Conservation (phyloP, 805 yeast genomes). For the Candida parachauliodes region DNA sequence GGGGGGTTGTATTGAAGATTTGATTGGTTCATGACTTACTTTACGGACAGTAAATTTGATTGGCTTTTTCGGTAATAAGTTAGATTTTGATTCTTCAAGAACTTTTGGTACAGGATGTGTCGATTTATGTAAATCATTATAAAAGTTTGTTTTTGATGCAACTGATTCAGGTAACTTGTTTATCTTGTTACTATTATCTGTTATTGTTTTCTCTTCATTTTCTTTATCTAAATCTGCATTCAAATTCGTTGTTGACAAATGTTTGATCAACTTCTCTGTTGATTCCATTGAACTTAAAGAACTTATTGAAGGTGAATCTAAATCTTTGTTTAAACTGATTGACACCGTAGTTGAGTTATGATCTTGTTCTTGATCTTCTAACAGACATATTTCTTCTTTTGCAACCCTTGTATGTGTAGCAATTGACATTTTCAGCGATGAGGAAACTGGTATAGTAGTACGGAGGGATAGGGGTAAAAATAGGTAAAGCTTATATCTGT, state of each 20-base stretch:
- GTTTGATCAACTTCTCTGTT: constrained; percentile 20
- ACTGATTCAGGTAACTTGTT: constrained; percentile 8
- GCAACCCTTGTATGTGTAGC: background rate
- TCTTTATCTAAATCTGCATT: background rate
- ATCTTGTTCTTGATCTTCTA: background rate
- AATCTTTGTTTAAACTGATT: background rate
- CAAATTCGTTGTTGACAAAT: constrained; percentile 15
- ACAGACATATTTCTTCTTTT: too few relatives aligned
- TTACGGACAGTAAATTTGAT: constrained; percentile 32
- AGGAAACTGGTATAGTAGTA: too few relatives aligned
- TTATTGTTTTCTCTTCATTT: background rate
- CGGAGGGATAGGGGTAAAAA: background rate
- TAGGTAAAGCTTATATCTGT: background rate
- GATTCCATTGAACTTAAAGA: constrained; percentile 24
- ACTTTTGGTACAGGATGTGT: background rate
- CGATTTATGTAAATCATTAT: constrained; percentile 4
- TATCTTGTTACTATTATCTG: background rate
- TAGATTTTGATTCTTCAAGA: background rate
- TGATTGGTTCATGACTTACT: constrained; percentile 26
- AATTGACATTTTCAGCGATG: too few relatives aligned
- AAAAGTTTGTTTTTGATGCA: constrained; percentile 9
- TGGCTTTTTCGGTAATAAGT: constrained; percentile 18
- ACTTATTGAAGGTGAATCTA: constrained; percentile 15
- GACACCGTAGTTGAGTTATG: constrained; percentile 3
- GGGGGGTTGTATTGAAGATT: constrained; percentile 11